Evolutionary conservation across 345 rosid genomes (phyloP), one percentile per base, ranked within the genome.

Genomic region (Citrus hindsii): DNA sequence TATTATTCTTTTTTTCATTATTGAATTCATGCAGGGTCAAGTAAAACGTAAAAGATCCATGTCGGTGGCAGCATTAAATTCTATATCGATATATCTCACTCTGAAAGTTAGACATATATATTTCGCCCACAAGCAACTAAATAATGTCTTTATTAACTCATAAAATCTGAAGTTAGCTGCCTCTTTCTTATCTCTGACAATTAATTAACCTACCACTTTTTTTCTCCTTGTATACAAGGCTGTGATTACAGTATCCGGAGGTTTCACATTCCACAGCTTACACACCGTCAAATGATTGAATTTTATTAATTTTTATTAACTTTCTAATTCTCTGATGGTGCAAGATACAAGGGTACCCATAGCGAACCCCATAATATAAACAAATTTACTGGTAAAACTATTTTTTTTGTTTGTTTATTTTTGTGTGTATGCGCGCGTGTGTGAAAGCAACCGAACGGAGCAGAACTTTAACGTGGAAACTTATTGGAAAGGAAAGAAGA

Each of bases 381-480:
- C 4, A 12, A 10, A 42, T 12, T 40, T 40, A 9, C 46, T 9
- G 13, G 46, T 40, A 40, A 40, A 40, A 40, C 46, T 40, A 40
- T 40, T 40, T 40, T 40, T 0, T 65, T 37, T 37, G 40, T 37
- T 37, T 37, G 9, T 37, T 33, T 9, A 4, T 5, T 63, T 27
- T 3, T 30, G 7, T 66, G 4, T 35, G n/a, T 21, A 7, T n/a
- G 12, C 14, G 51, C 37, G 13, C 2, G 21, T 7, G 4, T n/a
- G 12, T 56, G 51, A 72, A 72, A 58, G 51, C 65, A 58, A 72
- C 76, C 9, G 7, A 56, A 58, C 22, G 56, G 2, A 24, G 32
- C 64, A 55, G 75, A 72, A 28, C 18, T 72, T 72, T 13, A 58
- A 72, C 51, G 76, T 33, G 65, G 32, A 35, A 22, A 72, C 48